A percentile compares a stretch with the other conserved stretches of the same genome.
phyloP scores from a whole-genome alignment of 306 rosid genomes.

The Quercus wislizeni region DNA sequence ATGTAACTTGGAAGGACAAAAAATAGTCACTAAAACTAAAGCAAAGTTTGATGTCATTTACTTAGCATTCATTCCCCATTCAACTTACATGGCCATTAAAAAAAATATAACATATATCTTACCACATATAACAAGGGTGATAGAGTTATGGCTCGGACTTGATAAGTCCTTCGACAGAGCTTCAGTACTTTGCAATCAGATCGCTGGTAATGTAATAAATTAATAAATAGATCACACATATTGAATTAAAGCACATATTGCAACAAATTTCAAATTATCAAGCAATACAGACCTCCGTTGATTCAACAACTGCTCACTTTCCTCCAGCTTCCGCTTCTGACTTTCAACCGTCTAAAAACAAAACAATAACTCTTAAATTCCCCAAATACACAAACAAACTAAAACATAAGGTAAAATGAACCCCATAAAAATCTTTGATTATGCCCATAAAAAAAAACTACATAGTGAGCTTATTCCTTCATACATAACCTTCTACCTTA shows the following conservation, averaged over 20 bases:
- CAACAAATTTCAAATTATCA: neutral
- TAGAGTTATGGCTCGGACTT: slow-evolving; percentile 56
- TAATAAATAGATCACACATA: neutral
- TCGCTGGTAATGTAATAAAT: slow-evolving; percentile 45
- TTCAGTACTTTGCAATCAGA: slow-evolving; percentile 58
- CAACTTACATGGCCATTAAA: neutral
- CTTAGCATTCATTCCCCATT: no score
- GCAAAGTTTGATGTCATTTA: no score
- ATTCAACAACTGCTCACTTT: slow-evolving; percentile 70
- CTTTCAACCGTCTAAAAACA: slow-evolving; percentile 70
- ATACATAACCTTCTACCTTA: no score
- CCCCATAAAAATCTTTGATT: neutral
- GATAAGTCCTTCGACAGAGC: slow-evolving; percentile 70
- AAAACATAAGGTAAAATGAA: slow-evolving; percentile 2
- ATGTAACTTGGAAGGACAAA: no score
- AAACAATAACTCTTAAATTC: slow-evolving; percentile 21
- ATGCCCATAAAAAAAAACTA: no score
- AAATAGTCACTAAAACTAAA: no score
- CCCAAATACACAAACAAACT: slow-evolving; percentile 2
- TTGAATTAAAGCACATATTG: slow-evolving; percentile 13
- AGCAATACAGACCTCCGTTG: slow-evolving; percentile 59
- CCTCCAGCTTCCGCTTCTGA: slow-evolving; percentile 79
- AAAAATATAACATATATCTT: slow-evolving; percentile 10
- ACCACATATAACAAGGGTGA: slow-evolving; percentile 13
- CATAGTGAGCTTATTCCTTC: no score